A percentile compares a stretch with the other conserved stretches of the same genome.
These are phyloP conservation scores for Tuber indicum DNA, from an alignment of 495 filamentous ascomycete genomes.

Conservation along the genomic window DNA sequence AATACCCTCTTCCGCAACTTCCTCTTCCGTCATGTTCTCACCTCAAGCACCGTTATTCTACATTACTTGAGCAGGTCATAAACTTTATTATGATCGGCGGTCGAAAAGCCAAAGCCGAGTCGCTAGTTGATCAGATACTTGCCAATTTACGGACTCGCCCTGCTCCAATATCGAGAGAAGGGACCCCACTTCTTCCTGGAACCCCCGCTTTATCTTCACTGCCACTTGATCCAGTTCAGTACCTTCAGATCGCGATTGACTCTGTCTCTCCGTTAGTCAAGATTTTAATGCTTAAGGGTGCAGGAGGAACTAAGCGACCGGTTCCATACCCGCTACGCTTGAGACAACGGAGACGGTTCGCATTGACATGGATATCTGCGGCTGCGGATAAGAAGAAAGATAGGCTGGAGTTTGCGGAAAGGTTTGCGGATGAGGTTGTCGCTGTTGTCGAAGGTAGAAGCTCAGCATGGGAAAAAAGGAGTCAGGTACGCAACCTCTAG, in stretches of 20 bases:
- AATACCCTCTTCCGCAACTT: conserved; percentile 64
- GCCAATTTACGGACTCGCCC: conserved; percentile 78
- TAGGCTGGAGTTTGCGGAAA: conserved; percentile 59
- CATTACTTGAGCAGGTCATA: conserved; percentile 74
- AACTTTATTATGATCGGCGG: conserved; percentile 86
- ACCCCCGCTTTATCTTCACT: conserved; percentile 66
- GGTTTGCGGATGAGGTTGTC: conserved; percentile 81
- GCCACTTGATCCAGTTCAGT: conserved; percentile 67
- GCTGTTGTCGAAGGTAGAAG: conserved; percentile 81
- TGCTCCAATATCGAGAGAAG: conserved; percentile 58
- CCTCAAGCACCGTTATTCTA: conserved; percentile 71
- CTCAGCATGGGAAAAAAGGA: conserved; percentile 71
- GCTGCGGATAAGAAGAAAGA: conserved; percentile 64
- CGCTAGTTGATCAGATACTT: conserved; percentile 66
- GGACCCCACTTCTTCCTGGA: conserved; percentile 63
- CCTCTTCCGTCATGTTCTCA: conserved; percentile 56
- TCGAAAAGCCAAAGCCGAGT: conserved; percentile 54
- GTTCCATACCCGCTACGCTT: conserved; percentile 69
- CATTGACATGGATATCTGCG: conserved; percentile 82
- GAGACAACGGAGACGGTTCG: conserved; percentile 67
- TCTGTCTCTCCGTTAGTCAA: conserved; percentile 86
- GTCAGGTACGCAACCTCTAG: conserved; percentile 54
- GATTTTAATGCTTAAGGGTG: conserved; percentile 64
- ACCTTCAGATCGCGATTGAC: conserved; percentile 85
- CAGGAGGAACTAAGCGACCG: conserved; percentile 75